Conservation (phyloP, 208 protist species). For the Vickermania ingenoplastis region DNA sequence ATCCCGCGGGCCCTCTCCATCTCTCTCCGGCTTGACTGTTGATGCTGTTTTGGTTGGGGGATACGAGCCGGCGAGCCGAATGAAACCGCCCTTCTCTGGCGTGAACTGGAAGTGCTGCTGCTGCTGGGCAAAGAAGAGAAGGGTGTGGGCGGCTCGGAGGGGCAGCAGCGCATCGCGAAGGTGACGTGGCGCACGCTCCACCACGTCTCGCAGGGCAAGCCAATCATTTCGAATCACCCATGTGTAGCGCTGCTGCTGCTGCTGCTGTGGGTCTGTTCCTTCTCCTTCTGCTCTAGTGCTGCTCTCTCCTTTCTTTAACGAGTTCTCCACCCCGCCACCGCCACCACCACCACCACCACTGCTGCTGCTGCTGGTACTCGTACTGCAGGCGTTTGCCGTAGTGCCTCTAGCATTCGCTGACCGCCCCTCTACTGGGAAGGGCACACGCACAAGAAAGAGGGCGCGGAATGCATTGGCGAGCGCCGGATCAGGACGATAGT, state of each 20-base stretch:
- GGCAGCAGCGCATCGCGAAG: slow-evolving; percentile 19
- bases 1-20: not conserved
- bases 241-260: not conserved
- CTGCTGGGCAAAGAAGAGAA: slow-evolving; percentile 59
- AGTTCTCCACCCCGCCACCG: too few species aligned
- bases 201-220: slow-evolving; percentile 20
- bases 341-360: too few species aligned
- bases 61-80: slow-evolving; percentile 3
- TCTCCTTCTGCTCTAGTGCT: not conserved
- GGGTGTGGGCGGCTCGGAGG: slow-evolving; percentile 15
- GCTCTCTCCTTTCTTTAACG: too few species aligned
- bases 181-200: slow-evolving; percentile 14
- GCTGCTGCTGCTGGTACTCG: not conserved
- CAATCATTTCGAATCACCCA: slow-evolving; percentile 14
- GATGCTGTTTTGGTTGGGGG: not conserved
- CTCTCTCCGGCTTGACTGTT: not conserved
- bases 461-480: not conserved
- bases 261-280: not conserved
- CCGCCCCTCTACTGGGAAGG: not conserved
- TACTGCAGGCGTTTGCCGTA: not conserved
- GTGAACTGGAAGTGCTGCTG: slow-evolving; percentile 50
- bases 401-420: too few species aligned
- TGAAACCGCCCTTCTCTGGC: slow-evolving; percentile 20
- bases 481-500: not conserved
- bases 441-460: not conserved